A percentile compares a stretch with the other conserved stretches of the same genome.
Conservation (phyloP, 441 rosid genomes). For the Breynia disticha region DNA sequence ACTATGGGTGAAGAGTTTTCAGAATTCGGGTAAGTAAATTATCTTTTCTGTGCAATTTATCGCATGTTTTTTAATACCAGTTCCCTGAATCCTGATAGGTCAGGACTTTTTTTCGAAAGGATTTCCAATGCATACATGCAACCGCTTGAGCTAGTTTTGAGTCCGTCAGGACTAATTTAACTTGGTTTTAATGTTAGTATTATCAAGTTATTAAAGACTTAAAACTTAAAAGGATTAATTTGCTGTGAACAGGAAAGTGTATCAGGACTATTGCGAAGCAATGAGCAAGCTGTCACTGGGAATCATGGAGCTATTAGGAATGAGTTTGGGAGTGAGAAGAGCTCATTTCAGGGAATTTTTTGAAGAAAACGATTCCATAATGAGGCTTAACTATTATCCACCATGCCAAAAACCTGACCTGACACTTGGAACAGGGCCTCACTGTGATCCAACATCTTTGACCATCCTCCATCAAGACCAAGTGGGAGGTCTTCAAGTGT, state of each 20-base stretch:
- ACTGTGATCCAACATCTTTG: conserved; percentile 94
- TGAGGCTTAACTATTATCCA: conserved; percentile 94
- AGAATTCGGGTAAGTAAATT: conserved; percentile 46
- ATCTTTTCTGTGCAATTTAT: too few species aligned
- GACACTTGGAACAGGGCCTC: conserved; percentile 95
- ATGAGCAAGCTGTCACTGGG: conserved; percentile 74
- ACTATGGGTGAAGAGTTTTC: conserved; percentile 62
- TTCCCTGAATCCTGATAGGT: too few species aligned
- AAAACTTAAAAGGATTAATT: too few species aligned
- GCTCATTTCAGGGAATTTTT: conserved; percentile 52
- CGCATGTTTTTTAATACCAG: too few species aligned
- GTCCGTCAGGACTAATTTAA: too few species aligned
- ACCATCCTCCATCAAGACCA: conserved; percentile 95
- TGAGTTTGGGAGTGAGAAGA: conserved; percentile 58
- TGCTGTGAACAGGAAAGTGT: conserved; percentile 41
- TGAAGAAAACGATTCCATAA: conserved; percentile 82
- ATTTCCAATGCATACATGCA: too few species aligned
- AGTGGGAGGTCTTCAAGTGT: conserved; percentile 92
- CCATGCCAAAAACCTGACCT: conserved; percentile 92
- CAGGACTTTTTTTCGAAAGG: too few species aligned
- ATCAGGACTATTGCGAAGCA: conserved; percentile 71
- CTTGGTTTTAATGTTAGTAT: too few species aligned
- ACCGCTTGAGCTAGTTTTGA: too few species aligned
- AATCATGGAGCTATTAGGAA: conserved; percentile 86
- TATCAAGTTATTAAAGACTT: too few species aligned